These are phyloP conservation scores for Leishmania amazonensis DNA, from an alignment of 208 protist species.

Conservation along the genomic window DNA sequence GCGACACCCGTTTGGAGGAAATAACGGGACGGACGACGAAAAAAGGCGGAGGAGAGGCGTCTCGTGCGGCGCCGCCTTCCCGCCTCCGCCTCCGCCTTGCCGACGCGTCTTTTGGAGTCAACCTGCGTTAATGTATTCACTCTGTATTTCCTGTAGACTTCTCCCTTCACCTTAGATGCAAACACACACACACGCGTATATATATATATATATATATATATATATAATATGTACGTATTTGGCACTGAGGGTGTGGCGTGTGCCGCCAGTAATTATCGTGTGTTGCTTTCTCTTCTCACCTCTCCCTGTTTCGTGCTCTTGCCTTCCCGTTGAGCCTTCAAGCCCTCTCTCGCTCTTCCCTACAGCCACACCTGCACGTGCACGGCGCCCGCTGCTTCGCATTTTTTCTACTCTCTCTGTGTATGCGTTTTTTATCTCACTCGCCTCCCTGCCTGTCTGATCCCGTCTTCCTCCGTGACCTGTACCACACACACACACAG, in stretches of 20 bases:
- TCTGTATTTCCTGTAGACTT: background rate
- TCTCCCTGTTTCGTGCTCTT: background rate
- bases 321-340: background rate
- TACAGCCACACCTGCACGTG: background rate
- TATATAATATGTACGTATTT: background rate
- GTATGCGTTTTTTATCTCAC: no score
- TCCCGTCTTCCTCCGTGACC: background rate
- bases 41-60: background rate
- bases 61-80: background rate
- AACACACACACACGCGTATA: background rate
- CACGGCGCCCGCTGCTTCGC: background rate
- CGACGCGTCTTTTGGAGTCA: background rate
- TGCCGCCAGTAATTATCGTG: background rate
- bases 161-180: slow-evolving; percentile 8
- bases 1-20: background rate
- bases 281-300: background rate
- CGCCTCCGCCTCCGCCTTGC: no score
- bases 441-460: background rate
- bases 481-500: background rate
- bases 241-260: background rate
- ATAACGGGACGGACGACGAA: background rate
- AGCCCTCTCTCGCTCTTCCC: background rate
- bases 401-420: no score
- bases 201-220: background rate
- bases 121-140: background rate